phyloP scores from a whole-genome alignment of 2,329 filamentous ascomycete genomes.

The Neofusicoccum cordaticola region DNA sequence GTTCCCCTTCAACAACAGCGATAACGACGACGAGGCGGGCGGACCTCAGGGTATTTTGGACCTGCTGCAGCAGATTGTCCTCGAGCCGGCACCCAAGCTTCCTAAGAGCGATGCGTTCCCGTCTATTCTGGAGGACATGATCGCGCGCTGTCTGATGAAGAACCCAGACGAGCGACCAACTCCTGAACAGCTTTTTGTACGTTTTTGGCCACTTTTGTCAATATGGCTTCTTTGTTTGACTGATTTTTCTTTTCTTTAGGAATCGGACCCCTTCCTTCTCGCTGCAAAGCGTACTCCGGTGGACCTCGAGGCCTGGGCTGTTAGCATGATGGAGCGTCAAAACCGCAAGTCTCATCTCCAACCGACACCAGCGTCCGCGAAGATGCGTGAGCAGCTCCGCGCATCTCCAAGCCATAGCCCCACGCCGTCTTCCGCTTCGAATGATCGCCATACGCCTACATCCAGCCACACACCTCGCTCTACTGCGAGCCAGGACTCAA shows the following conservation, averaged over 20 bases:
- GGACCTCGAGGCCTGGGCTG: constrained; percentile 88
- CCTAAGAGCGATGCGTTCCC: constrained; percentile 98
- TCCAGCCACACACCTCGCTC: constrained; percentile 17
- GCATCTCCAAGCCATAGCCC: constrained; percentile 23
- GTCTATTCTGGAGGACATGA: constrained; percentile 90
- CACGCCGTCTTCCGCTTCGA: constrained; percentile 24
- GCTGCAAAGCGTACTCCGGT: constrained; percentile 96
- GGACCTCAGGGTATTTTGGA: constrained; percentile 92
- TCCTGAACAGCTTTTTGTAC: constrained; percentile 86
- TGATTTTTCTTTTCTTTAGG: constrained; percentile 51
- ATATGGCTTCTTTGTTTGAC: not conserved
- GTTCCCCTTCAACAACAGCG: constrained; percentile 89
- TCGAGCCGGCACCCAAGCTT: constrained; percentile 88
- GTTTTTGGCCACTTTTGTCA: constrained; percentile 32
- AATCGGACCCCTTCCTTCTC: constrained; percentile 90
- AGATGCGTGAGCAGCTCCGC: constrained; percentile 38
- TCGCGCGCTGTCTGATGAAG: constrained; percentile 92
- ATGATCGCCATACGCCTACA: constrained; percentile 22
- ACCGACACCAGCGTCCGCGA: constrained; percentile 72
- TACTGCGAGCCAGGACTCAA: constrained; percentile 21
- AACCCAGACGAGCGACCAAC: constrained; percentile 85
- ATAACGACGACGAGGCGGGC: constrained; percentile 64
- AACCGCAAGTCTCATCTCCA: constrained; percentile 93
- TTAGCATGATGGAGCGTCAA: constrained; percentile 88
- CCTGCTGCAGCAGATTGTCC: constrained; percentile 92